Base-by-base conservation (phyloP, 192 early-diverging fungal genomes). In the Gaertneriomyces semiglobifer region DNA sequence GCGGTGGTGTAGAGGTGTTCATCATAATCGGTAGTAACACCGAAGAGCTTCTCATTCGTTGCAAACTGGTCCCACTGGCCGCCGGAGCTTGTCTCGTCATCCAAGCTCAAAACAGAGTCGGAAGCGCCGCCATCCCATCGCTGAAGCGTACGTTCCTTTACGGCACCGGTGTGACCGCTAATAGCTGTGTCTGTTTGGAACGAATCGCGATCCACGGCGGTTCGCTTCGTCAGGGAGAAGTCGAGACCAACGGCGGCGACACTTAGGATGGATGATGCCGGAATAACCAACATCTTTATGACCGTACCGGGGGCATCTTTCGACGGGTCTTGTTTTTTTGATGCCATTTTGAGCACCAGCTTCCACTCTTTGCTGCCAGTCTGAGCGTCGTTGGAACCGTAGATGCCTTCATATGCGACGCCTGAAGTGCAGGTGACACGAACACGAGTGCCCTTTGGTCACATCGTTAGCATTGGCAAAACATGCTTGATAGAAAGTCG, bases 1-100 rank as follows among this genome's bases (percentile, higher is more conserved):
- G 81, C 86, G 6, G 97, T 99, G 2, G 97, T 99, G 74, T 99
- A 99, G 4, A 99, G 74, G 56, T 96, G 93, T 62, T 96, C 94
- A 68, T 96, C 81, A 79, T 93, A 99, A 74, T 99, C 93, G 4
- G 95, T 94, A 6, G 81, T 92, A 53, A 99, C 85, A 1, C 97
- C 97, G 86, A 99, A 99, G 48, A 92, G 81, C 63, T 80, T 73
- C 74, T 96, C 93, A 68, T 99, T 99, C 4, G 84, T 89, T 5
- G 86, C 90, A 85, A 99, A 99, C 74, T 99, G 97, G 75, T 99
- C 94, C 97, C 97, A 99, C 16, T 74, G 73, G 18, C 74, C 81
- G 9, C 64, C 63, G 12, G 75, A 44, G 12, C 53, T 14, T 45
- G 53, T 14, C n/a, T 58, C 41, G 58, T 69, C 71, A 52, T 66